phyloP scores from a whole-genome alignment of 2,329 filamentous ascomycete species.

The Arthrinium phaeospermum region DNA sequence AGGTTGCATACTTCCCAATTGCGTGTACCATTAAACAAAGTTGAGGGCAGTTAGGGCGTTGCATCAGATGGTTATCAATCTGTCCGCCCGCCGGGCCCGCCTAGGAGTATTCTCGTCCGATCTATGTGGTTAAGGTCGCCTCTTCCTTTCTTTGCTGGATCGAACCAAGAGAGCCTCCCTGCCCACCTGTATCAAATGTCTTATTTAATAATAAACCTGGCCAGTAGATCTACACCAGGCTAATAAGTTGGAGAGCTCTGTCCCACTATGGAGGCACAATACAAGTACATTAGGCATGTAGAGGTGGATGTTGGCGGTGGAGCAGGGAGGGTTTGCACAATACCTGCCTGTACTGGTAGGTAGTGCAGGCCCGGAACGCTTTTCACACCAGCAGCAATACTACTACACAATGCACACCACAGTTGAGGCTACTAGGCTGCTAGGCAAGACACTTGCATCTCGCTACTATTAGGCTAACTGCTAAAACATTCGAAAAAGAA shows the following conservation, averaged over 20 bases:
- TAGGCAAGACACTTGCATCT: slow-evolving; percentile 16
- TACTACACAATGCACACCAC: background rate
- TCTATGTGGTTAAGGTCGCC: background rate
- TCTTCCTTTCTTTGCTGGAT: background rate
- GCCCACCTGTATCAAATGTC: background rate
- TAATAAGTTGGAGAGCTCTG: slow-evolving; percentile 12
- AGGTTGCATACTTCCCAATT: background rate
- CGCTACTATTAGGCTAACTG: background rate
- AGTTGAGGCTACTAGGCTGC: background rate
- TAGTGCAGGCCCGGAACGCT: background rate
- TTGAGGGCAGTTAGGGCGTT: background rate
- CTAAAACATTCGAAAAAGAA: slow-evolving; percentile 6
- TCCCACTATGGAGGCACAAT: background rate
- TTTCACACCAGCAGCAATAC: background rate
- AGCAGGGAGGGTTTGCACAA: background rate
- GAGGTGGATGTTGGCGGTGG: background rate
- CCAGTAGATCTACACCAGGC: slow-evolving; percentile 14
- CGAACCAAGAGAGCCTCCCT: slow-evolving; percentile 14
- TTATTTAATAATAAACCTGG: slow-evolving; percentile 18
- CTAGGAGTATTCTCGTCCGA: slow-evolving; percentile 14
- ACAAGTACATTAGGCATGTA: background rate
- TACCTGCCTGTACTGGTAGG: background rate
- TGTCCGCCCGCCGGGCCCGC: background rate
- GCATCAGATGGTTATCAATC: slow-evolving; percentile 15
- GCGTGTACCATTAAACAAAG: slow-evolving; percentile 5